Evolutionary conservation across 805 yeast genomes (phyloP).

Genomic region (Yamadazyma akitaensis): DNA sequence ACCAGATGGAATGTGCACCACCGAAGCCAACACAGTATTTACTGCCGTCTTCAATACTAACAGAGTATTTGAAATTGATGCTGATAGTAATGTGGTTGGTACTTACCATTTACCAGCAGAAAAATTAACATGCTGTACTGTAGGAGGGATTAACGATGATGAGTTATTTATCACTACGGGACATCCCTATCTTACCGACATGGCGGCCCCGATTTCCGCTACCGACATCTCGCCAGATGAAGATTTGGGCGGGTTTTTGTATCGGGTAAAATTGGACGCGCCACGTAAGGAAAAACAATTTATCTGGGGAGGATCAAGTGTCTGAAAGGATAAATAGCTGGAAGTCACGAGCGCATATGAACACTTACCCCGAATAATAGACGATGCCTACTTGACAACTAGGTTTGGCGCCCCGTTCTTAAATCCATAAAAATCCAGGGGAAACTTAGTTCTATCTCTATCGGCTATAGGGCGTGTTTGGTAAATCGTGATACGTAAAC

Average conservation of each 20-base stretch:
- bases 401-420: too few relatives aligned
- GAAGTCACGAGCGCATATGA: too few relatives aligned
- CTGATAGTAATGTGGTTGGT: constrained; percentile 49
- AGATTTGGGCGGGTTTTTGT: constrained; percentile 53
- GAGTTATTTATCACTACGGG: constrained; percentile 71
- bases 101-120: constrained; percentile 56
- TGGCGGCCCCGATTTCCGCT: neutral
- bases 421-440: too few relatives aligned
- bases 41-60: constrained; percentile 65
- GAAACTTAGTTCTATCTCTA: too few relatives aligned
- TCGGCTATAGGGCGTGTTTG: too few relatives aligned
- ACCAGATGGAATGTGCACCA: constrained; percentile 79
- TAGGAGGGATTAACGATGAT: constrained; percentile 58
- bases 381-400: too few relatives aligned
- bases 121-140: constrained; percentile 62
- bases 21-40: constrained; percentile 53
- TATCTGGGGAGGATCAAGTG: constrained; percentile 5
- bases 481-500: too few relatives aligned
- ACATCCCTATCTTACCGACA: constrained; percentile 44
- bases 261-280: constrained; percentile 3
- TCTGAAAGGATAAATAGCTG: neutral
- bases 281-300: constrained; percentile 7
- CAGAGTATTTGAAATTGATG: constrained; percentile 51
- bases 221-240: constrained; percentile 15
- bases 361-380: too few relatives aligned